Conservation (phyloP, 176 grass and related monocot species). For the Tillandsia leiboldiana region DNA sequence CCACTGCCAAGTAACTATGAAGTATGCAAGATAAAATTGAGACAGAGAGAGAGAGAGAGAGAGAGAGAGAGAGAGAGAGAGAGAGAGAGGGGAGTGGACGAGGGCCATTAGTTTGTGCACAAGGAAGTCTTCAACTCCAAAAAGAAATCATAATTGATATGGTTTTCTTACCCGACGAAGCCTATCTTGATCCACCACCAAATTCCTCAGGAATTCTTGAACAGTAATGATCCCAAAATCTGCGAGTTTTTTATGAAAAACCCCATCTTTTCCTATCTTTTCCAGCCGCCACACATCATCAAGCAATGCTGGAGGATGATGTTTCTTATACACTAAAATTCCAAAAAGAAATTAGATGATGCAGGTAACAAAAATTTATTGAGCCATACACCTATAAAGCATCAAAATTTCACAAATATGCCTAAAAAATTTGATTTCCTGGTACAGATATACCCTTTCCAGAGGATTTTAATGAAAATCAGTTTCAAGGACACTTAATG, state of each 20-base stretch:
- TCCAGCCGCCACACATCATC: conserved; percentile 78
- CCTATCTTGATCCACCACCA: conserved; percentile 53
- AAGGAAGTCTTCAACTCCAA: background rate
- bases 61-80: background rate
- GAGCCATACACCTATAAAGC: no score
- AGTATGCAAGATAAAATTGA: background rate
- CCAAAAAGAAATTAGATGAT: background rate
- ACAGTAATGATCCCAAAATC: conserved; percentile 59
- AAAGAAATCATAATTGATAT: background rate
- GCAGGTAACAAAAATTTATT: background rate
- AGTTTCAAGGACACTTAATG: no score
- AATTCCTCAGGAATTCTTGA: conserved; percentile 70
- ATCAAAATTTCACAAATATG: no score
- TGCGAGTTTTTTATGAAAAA: conserved; percentile 74
- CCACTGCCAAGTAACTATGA: conserved; percentile 57
- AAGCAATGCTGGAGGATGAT: conserved; percentile 53
- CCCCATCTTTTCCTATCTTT: conserved; percentile 80
- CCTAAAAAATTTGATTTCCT: no score
- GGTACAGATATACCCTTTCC: no score
- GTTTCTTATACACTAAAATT: conserved; percentile 70
- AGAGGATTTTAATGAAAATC: no score
- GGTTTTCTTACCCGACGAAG: conserved; percentile 47
- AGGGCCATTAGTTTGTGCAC: background rate
- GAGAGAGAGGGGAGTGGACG: background rate
- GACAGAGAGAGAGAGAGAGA: no score